Percentiles rank a stretch among this genome's conserved stretches.
Conservation (phyloP, 2,329 filamentous ascomycete species). For the Aureobasidium lini region DNA sequence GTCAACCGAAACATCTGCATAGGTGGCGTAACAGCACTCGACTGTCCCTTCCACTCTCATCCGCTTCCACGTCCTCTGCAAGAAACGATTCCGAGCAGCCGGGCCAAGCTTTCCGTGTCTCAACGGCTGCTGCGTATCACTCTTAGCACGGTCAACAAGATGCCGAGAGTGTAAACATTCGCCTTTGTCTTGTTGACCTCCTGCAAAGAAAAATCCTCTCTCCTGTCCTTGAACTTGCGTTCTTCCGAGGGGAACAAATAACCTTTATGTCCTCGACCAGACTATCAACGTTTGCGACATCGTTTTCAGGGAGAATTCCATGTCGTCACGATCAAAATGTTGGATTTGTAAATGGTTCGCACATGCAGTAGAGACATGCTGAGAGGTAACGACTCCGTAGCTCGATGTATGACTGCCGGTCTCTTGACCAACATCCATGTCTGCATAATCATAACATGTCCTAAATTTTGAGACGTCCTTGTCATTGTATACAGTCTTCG, state of each 20-base stretch:
- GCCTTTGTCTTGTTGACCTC: neutral
- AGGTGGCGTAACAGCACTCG: slow-evolving; percentile 6
- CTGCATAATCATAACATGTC: neutral
- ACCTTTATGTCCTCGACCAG: neutral
- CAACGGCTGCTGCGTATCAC: slow-evolving; percentile 9
- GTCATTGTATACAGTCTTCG: neutral
- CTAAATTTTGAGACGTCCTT: neutral
- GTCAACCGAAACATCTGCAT: slow-evolving; percentile 6
- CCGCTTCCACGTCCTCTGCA: neutral
- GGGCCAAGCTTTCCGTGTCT: slow-evolving; percentile 10
- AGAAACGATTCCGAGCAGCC: slow-evolving; percentile 8
- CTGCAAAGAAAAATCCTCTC: neutral
- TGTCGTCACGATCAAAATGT: neutral
- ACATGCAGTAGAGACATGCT: neutral
- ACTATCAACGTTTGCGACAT: neutral
- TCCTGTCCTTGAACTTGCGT: neutral
- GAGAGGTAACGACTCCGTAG: neutral
- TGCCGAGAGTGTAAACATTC: slow-evolving; percentile 1
- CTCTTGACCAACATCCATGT: neutral
- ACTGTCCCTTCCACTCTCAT: neutral
- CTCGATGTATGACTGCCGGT: neutral
- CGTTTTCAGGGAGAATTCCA: neutral
- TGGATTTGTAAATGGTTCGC: neutral
- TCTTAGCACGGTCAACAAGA: slow-evolving; percentile 1
- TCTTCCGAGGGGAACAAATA: neutral